A percentile compares a stretch with the other conserved stretches of the same genome.
Evolutionary conservation across 768 basidiomycete species (phyloP).

Genomic region (Sistotremastrum niveocremeum): DNA sequence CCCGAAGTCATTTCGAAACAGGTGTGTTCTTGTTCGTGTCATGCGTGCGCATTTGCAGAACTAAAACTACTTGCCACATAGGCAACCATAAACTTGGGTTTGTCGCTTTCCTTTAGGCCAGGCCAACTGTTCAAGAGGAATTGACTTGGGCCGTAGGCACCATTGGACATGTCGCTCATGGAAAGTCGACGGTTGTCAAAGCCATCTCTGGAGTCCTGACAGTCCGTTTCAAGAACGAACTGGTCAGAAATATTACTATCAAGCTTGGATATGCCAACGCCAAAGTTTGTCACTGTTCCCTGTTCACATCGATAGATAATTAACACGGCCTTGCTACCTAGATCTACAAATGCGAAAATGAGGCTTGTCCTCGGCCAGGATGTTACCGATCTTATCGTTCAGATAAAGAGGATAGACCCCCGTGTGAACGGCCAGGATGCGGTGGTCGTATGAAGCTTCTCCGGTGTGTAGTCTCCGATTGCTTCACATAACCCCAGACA

Average conservation of each 20-base stretch:
- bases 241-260: slow-evolving; percentile 98
- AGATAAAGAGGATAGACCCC: slow-evolving; percentile 86
- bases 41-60: background rate
- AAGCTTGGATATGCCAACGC: slow-evolving; percentile 99
- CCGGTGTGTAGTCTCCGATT: slow-evolving; percentile 26
- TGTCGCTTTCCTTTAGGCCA: slow-evolving; percentile 3
- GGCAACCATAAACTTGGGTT: slow-evolving; percentile 93
- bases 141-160: slow-evolving; percentile 43
- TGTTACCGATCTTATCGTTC: slow-evolving; percentile 91
- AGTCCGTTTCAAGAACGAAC: slow-evolving; percentile 97
- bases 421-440: slow-evolving; percentile 89
- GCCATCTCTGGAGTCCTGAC: slow-evolving; percentile 98
- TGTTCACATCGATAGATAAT: slow-evolving; percentile 2
- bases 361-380: slow-evolving; percentile 83
- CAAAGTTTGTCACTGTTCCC: slow-evolving; percentile 45
- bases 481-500: no score
- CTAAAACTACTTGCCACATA: slow-evolving; percentile 18
- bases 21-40: slow-evolving; percentile 28
- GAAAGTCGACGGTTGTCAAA: slow-evolving; percentile 93
- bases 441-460: slow-evolving; percentile 80
- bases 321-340: slow-evolving; percentile 17
- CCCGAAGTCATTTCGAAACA: slow-evolving; percentile 88
- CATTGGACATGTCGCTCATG: slow-evolving; percentile 98
- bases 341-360: slow-evolving; percentile 98
- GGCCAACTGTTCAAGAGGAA: background rate